Evolutionary conservation across 257 asterid species (phyloP).

Genomic region (Solanum chiquidenum): DNA sequence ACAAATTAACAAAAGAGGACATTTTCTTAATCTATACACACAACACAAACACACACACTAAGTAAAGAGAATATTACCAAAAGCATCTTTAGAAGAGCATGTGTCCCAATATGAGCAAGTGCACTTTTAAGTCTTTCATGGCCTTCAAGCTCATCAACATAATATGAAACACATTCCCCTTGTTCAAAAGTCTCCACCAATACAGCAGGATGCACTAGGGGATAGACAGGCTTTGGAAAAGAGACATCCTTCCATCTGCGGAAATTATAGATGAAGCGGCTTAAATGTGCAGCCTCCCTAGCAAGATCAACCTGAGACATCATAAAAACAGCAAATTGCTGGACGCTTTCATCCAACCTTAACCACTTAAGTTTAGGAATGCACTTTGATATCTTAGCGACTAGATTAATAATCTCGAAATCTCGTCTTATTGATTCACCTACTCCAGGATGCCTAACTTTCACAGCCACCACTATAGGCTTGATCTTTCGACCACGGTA

Average conservation of each 20-base stretch:
- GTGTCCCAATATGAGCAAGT: constrained; percentile 8
- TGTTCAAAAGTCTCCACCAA: constrained; percentile 2
- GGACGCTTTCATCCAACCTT: neutral
- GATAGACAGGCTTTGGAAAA: constrained; percentile 8
- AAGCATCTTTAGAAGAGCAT: constrained; percentile 5
- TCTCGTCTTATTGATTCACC: neutral
- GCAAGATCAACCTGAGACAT: constrained; percentile 6
- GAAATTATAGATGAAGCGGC: constrained; percentile 5
- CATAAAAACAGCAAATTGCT: constrained; percentile 7
- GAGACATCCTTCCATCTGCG: constrained; percentile 5
- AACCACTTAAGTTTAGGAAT: constrained; percentile 5
- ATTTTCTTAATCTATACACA: neutral
- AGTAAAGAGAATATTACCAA: constrained; percentile 1
- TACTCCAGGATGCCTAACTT: constrained; percentile 8
- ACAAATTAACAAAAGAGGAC: neutral
- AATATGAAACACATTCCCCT: constrained; percentile 3
- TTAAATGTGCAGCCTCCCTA: constrained; percentile 3
- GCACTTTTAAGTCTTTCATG: neutral
- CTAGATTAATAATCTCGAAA: neutral
- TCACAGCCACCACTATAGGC: neutral
- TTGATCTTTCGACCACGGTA: neutral
- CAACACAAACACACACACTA: neutral
- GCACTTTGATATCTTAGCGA: neutral
- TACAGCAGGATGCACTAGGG: constrained; percentile 3
- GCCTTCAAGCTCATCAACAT: constrained; percentile 2